Base-by-base conservation (phyloP, 2,329 filamentous ascomycete genomes). In the Penicillium rolfsii region DNA sequence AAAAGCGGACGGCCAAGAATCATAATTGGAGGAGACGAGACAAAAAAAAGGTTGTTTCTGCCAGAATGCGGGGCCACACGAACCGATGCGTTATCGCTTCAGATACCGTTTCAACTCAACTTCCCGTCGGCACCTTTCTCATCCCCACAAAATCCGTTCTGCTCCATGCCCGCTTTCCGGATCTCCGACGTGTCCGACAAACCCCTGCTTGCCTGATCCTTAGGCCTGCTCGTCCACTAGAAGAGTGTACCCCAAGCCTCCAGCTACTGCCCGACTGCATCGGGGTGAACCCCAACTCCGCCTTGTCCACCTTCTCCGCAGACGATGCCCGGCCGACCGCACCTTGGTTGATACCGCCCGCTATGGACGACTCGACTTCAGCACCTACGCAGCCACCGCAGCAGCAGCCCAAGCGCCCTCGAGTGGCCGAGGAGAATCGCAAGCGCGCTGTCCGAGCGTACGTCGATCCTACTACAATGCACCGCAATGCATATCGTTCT, bases 391-490 rank as follows among this genome's bases (percentile, higher is more conserved):
- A 71, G 61, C 52, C 52, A 61, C 26, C 24, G 8, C 52, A 41
- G 52, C 52, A 54, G 6, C 70, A 72, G 45, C 71, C 71, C 59
- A 77, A 77, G 64, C 74, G 76, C 67, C 75, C 75, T 60, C 75
- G 76, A 45, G 74, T 77, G 59, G 73, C 76, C 28, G 76, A 77
- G 63, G 76, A 77, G 62, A 77, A 77, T 64, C 74, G 76, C 64
- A 77, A 77, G 63, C 69, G 76, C 65, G 76, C 76, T 50, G 75
- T 76, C 40, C 67, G 76, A 73, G 76, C 76, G 76, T 78, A 71
- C 63, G 75, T 61, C 26, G n/a, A 56, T 24, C 9, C 26, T 12
- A 45, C n/a, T n/a, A 12, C 30, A 3, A 24, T 19, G 33, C 53
- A 11, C 26, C 22, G 11, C 33, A 41, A 35, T 36, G 14, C 8